Evolutionary conservation across 2,329 filamentous ascomycete genomes (phyloP), one percentile per base, ranked within the genome.

Genomic region (Cladosporium halotolerans): DNA sequence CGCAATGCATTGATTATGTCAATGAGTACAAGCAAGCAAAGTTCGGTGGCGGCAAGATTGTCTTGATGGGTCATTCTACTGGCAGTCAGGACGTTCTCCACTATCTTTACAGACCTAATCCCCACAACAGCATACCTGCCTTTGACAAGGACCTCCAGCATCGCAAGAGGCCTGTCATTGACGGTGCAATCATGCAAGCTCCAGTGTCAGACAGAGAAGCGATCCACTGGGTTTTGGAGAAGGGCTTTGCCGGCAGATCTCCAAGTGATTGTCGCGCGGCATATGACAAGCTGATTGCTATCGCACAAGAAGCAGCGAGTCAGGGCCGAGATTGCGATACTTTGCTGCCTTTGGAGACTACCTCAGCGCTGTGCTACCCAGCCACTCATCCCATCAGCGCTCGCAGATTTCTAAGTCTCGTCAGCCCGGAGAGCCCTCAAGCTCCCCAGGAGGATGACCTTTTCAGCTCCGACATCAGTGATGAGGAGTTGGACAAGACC

Each of bases 101-200:
- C 60, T 88, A 87, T 59, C 52, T 64, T 1, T 56, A 56, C 38
- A 41, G 53, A 14, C 54, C 60, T 3, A 63, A 63, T 39, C 62
- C 62, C 9, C 40, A 51, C 48, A 51, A 39, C 16, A 51, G 39
- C 14, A 11, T 43, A 9, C 42, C 39, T 16, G 66, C 84, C 1
- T 56, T 70, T 8, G 65, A 63, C 16, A 47, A 55, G 28, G 58
- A 57, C 13, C 55, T 57, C 9, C 58, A 58, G 28, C 69, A 70
- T 39, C 78, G 81, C 0, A 72, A 55, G 1, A 60, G 9, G 52
- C 59, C n/a, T 45, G 36, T 31, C 52, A 71, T 95, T 2, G 82
- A 93, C 55, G 90, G 86, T 36, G 84, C 83, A 45, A 85, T 96
- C 45, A 72, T 96, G 53, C 90, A 95, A 68, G 89, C 85, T 0